Base-by-base conservation (phyloP, 108 stramenopile genomes). In the Cyclotella cryptica region DNA sequence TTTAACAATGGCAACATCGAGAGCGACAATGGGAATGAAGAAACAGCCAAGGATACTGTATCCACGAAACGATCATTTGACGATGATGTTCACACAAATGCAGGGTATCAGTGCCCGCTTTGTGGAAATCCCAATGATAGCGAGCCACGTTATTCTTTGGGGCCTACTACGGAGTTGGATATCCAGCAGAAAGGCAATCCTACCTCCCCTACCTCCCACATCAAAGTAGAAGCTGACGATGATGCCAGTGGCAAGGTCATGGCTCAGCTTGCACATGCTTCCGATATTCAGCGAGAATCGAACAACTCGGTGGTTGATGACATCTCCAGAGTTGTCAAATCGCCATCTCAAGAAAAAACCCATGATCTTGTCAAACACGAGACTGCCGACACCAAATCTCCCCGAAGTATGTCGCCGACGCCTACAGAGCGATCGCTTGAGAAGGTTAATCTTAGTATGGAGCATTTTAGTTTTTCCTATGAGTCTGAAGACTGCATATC, bases 401-500 rank as follows among this genome's bases (percentile, higher is more conserved):
- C 10, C 0, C 67, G 29, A 0, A 62, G 3, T 3, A 1, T 39
- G 0, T 5, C 39, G 39, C 39, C 60, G 3, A 45, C 7, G 10
- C 26, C 45, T 14, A 66, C 44, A 22, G 44, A 43, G 45, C 65
- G 43, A 27, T 47, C 65, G 5, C 22, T 66, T 10, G 21, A 47
- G 11, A 66, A 47, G 65, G 2, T 66, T 7, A 11, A 47, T 26
- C 43, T 42, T 19, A 18, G 21, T 18, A 2, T 46, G 45, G 45
- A 47, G 7, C 8, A 66, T 26, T 66, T 66, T 46, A 43, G 3
- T 11, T 47, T 66, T 35, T 45, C 10, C 14, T 66, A 66, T 13
- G 45, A 47, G 24, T 66, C 44, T n/a, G 65, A 66, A 27, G 65
- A 66, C 15, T 66, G 65, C 24, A 44, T 47, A 3, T 45, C 65